These are phyloP conservation scores for Hirschioporus abietinus DNA, from an alignment of 768 basidiomycete species.

Conservation along the genomic window DNA sequence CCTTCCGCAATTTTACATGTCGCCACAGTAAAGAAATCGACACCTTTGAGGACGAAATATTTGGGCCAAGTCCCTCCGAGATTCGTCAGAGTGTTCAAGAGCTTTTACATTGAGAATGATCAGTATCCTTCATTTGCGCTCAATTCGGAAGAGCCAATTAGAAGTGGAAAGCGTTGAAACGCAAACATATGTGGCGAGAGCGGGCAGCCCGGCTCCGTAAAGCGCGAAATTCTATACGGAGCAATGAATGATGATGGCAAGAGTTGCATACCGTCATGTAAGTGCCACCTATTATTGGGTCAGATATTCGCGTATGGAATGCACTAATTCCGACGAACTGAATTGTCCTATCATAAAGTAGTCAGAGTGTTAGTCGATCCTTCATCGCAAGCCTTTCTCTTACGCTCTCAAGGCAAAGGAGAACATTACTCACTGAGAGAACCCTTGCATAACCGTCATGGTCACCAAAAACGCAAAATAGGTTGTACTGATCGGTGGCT, in stretches of 20 bases:
- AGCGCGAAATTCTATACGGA: not conserved
- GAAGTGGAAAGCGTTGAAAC: not conserved
- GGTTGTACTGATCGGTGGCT: slow-evolving; percentile 58
- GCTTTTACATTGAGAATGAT: slow-evolving; percentile 36
- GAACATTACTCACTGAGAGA: slow-evolving; percentile 61
- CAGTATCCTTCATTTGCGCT: not conserved
- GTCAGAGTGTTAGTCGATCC: not conserved
- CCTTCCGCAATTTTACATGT: slow-evolving; percentile 70
- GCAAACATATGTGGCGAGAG: not conserved
- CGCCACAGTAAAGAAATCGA: slow-evolving; percentile 84
- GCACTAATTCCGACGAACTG: slow-evolving; percentile 99
- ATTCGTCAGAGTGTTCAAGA: slow-evolving; percentile 93
- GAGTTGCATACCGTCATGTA: slow-evolving; percentile 89
- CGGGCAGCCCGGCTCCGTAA: not conserved
- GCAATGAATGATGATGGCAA: not conserved
- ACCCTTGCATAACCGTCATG: slow-evolving; percentile 78
- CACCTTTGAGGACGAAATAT: slow-evolving; percentile 93
- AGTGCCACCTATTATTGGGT: slow-evolving; percentile 95
- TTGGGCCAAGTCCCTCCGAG: slow-evolving; percentile 98
- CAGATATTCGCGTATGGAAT: slow-evolving; percentile 94
- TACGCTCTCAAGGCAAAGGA: not conserved
- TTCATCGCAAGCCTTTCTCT: not conserved
- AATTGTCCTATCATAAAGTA: slow-evolving; percentile 61
- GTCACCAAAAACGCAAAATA: slow-evolving; percentile 81
- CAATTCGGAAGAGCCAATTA: not conserved